phyloP scores from a whole-genome alignment of 2,329 filamentous ascomycete genomes.

The Sporothrix brunneoviolacea region DNA sequence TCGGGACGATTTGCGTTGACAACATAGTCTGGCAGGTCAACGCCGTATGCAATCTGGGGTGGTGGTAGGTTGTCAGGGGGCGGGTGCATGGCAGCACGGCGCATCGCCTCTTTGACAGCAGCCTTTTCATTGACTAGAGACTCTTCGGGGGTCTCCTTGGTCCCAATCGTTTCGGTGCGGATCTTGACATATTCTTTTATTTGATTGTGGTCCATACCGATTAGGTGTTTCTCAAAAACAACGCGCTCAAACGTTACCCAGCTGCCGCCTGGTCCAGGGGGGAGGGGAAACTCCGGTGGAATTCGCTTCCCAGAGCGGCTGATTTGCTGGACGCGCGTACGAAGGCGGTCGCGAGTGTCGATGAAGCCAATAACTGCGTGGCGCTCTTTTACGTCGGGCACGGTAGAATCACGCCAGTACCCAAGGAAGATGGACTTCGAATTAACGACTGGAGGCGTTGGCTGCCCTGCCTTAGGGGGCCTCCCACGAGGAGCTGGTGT shows the following conservation, averaged over 20 bases:
- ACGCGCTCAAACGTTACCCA: conserved; percentile 59
- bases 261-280: conserved; percentile 53
- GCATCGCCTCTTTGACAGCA: conserved; percentile 42
- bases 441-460: background rate
- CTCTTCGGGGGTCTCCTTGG: conserved; percentile 33
- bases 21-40: conserved; percentile 39
- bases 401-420: conserved; percentile 53
- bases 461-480: background rate
- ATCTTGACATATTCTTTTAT: conserved; percentile 58
- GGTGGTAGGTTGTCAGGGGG: conserved; percentile 35
- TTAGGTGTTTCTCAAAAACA: conserved; percentile 51
- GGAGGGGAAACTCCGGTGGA: conserved; percentile 40
- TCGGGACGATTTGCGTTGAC: conserved; percentile 26
- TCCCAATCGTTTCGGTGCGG: conserved; percentile 31
- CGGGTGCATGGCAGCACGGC: conserved; percentile 37
- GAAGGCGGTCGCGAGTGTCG: conserved; percentile 52
- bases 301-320: conserved; percentile 44
- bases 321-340: conserved; percentile 49
- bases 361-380: conserved; percentile 58
- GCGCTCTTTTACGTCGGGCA: conserved; percentile 42
- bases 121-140: conserved; percentile 32
- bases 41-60: conserved; percentile 45
- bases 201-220: conserved; percentile 48
- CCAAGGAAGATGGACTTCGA: conserved; percentile 47
- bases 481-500: conserved; percentile 11